Base-by-base conservation (phyloP, 768 basidiomycete species). In the Inosperma sp. region DNA sequence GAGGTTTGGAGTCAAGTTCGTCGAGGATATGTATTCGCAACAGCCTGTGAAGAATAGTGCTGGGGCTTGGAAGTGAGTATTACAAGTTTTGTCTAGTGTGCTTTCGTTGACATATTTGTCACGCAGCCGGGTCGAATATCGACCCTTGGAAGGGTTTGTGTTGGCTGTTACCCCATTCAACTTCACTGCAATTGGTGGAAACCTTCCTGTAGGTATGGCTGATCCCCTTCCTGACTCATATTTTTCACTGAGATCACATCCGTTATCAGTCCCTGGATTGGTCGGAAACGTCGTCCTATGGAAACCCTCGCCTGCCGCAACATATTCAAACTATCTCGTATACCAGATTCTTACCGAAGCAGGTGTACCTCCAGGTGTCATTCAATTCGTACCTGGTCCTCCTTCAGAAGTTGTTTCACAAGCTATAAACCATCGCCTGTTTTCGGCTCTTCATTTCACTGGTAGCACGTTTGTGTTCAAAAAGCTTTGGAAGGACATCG, bases 111-210 rank as follows among this genome's bases (percentile, higher is more conserved):
- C 16, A 17, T 27, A 36, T 49, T 17, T 49, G 13, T 27, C 5
- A 49, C 34, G 6, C 27, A 96, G 94, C 73, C 93, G 95, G 39
- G 80, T 86, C 33, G 96, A 99, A 70, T 98, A 94, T 68, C 90
- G 96, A 53, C 82, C 95, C 1, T 78, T 99, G n/a, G 96, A 98
- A 71, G 96, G 96, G 19, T 99, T 99, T 72, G 91, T 98, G 21
- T 80, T 98, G 43, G 96, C 96, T 12, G 88, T 98, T 33, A 93
- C 96, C 6, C 96, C 96, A 0, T 98, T 99, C 77, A 99, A 99
- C 71, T 94, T 93, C 65, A 97, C 95, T 26, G 95, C 95, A 22
- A 99, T 99, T 56, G 95, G 93, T 33, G 96, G 92, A 12, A 99
- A 99, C 68, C 87, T 98, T 29, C 81, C 86, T 6, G 87, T 81